Conservation (phyloP, 164 flowering plant species). For the Vitis riparia region DNA sequence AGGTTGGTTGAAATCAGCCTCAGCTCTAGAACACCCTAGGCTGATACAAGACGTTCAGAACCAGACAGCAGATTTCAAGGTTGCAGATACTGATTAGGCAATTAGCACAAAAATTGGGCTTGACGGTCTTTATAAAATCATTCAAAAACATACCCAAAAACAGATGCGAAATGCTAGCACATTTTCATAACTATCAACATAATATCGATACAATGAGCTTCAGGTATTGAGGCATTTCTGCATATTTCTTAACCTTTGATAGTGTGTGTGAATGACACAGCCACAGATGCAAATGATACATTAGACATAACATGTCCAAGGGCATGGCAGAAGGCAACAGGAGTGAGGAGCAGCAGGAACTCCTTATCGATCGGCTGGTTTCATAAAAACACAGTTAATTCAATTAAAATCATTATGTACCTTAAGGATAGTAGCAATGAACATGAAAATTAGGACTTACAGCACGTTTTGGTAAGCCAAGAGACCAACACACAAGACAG, state of each 20-base stretch:
- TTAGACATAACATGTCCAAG: slow-evolving; percentile 73
- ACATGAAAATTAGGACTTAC: slow-evolving; percentile 33
- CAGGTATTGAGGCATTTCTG: no score
- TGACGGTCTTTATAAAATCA: no score
- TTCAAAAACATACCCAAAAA: no score
- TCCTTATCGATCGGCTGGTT: slow-evolving; percentile 56
- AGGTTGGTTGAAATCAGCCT: no score
- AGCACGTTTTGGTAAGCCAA: slow-evolving; percentile 65
- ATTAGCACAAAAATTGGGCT: no score
- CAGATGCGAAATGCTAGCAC: no score
- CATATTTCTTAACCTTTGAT: slow-evolving; percentile 43
- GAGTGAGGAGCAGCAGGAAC: slow-evolving; percentile 47
- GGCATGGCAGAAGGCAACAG: slow-evolving; percentile 67
- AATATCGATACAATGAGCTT: no score
- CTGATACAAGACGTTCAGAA: no score
- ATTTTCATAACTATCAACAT: no score
- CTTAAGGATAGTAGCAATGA: background rate
- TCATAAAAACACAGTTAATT: slow-evolving; percentile 2
- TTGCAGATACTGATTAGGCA: no score
- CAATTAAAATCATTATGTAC: background rate
- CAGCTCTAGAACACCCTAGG: no score
- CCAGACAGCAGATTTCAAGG: no score
- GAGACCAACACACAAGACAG: slow-evolving; percentile 53
- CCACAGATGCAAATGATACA: slow-evolving; percentile 71
- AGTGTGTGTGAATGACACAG: slow-evolving; percentile 71